Evolutionary conservation across 345 rosid species (phyloP), one percentile per base, ranked within the genome.

Genomic region (Gossypium rotundifolium): DNA sequence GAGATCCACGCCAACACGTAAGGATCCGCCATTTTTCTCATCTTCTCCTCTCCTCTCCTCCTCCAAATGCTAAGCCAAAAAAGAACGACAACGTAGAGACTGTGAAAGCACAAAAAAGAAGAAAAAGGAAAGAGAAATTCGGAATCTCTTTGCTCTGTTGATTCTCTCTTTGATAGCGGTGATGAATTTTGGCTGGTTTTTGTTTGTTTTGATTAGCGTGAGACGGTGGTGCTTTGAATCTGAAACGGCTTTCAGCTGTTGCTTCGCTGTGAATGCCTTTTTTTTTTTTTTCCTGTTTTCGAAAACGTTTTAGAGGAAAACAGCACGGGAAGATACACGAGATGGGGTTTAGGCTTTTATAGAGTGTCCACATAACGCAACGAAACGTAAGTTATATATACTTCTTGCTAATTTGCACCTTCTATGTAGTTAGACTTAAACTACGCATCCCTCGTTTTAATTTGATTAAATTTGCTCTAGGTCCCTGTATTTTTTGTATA

Each of bases 1-100:
- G 75, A 73, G 78, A 89, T 73, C 82, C 85, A 85, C 54, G 81
- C 86, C 80, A 76, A 81, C 61, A 75, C 61, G 33, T 65, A 84
- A 51, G 70, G 74, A 72, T 89, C 87, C 86, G 78, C 74, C 85
- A 75, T 80, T 65, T n/a, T 8, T 65, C n/a, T 27, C 51, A 48
- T 59, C 65, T 22, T 53, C 57, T 65, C 12, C 13, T 65, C 17
- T 65, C 12, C 13, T 65, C n/a, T 27, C 51, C 60, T 59, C 65
- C 42, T 53, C 57, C 60, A 8, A 74, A 62, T 61, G 69, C 70
- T 3, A 55, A 20, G n/a, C 12, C 44, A 45, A 13, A 5, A 14
- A 33, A 10, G 45, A 46, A 46, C 71, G 18, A 67, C 11, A 33
- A 23, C 71, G 71, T 7, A 40, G 27, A 64, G 48, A 38, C n/a